These are phyloP conservation scores for Globisporangium barbulae DNA, from an alignment of 352 stramenopile genomes.

Conservation along the genomic window DNA sequence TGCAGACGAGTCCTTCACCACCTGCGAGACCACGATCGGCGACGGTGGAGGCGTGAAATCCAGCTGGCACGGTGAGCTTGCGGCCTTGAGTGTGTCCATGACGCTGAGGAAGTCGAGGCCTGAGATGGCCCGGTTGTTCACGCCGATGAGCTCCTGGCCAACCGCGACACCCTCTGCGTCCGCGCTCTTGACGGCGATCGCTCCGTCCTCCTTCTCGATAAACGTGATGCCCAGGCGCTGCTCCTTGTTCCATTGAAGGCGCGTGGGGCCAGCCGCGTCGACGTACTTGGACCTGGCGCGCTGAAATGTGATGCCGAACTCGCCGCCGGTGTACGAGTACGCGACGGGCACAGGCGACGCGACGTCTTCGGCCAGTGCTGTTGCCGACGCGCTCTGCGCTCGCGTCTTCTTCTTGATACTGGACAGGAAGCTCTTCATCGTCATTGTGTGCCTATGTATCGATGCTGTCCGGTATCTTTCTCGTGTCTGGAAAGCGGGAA, in stretches of 20 bases:
- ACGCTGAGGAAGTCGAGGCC: conserved; percentile 36
- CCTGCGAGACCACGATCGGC: conserved; percentile 38
- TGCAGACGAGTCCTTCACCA: conserved; percentile 16
- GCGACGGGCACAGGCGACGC: background rate
- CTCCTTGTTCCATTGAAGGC: conserved; percentile 42
- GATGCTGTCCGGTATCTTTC: background rate
- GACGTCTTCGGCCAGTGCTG: background rate
- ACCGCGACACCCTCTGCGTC: conserved; percentile 25
- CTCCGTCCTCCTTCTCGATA: conserved; percentile 30
- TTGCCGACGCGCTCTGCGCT: conserved; percentile 11
- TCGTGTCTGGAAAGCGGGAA: conserved; percentile 2
- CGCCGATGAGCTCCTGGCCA: conserved; percentile 41
- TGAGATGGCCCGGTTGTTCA: conserved; percentile 32
- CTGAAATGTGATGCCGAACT: conserved; percentile 41
- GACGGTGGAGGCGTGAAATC: conserved; percentile 45
- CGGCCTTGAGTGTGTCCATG: conserved; percentile 32
- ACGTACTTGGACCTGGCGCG: conserved; percentile 32
- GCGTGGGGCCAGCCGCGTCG: conserved; percentile 25
- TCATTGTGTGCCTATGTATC: background rate
- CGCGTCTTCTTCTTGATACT: conserved; percentile 27
- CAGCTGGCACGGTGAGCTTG: conserved; percentile 38
- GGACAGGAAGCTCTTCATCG: conserved; percentile 18
- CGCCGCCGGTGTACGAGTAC: conserved; percentile 32
- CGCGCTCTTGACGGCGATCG: conserved; percentile 38
- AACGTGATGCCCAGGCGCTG: conserved; percentile 50